Conservation (phyloP, 495 filamentous ascomycete species). For the Lasiosphaeria hispida region DNA sequence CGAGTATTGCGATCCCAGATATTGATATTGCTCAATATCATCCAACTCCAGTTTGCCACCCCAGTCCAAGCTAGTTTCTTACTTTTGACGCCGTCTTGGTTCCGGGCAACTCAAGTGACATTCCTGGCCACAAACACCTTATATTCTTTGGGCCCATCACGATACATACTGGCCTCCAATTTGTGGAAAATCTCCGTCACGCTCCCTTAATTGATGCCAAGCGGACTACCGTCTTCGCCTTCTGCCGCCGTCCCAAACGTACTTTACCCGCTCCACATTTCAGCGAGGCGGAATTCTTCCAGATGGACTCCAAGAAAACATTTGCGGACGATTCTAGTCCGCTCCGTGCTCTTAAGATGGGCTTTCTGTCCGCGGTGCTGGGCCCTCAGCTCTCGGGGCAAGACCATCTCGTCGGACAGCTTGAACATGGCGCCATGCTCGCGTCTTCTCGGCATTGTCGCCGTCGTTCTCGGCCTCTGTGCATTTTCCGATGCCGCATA, state of each 20-base stretch:
- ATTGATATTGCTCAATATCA: no score
- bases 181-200: constrained; percentile 7
- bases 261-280: constrained; percentile 6
- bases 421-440: constrained; percentile 6
- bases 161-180: not conserved
- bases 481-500: constrained; percentile 8
- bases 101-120: no score
- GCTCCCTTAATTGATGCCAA: constrained; percentile 6
- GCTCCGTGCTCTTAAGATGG: not conserved
- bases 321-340: not conserved
- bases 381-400: not conserved
- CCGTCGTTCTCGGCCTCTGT: constrained; percentile 6
- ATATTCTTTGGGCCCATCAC: no score
- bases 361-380: not conserved
- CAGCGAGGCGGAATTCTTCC: constrained; percentile 1
- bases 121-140: no score
- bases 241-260: not conserved
- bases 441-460: constrained; percentile 11
- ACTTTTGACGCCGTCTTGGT: no score
- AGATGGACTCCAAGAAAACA: not conserved
- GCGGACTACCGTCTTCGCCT: constrained; percentile 7
- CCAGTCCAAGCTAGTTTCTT: no score
- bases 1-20: no score
- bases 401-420: not conserved
- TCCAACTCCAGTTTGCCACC: no score